Percentiles rank a stretch among this genome's conserved stretches.
Conservation (phyloP, 2,329 filamentous ascomycete species). For the Monosporascus sp. region DNA sequence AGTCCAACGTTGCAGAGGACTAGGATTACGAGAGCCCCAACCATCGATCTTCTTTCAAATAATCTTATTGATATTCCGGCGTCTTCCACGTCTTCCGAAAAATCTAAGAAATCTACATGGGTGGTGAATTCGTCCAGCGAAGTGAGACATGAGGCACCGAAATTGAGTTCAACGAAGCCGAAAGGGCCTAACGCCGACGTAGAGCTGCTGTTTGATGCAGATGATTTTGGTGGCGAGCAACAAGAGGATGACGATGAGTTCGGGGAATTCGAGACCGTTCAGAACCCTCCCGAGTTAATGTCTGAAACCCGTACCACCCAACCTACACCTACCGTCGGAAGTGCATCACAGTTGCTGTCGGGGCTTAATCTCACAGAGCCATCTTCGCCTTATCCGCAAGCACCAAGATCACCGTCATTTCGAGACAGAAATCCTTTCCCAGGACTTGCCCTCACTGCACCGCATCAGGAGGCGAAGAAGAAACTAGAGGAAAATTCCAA, state of each 20-base stretch:
- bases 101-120: conserved; percentile 7
- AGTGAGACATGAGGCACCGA: conserved; percentile 4
- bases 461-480: conserved; percentile 29
- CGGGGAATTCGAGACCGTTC: conserved; percentile 55
- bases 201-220: conserved; percentile 64
- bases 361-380: conserved; percentile 27
- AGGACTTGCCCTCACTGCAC: conserved; percentile 41
- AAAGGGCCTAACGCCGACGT: conserved; percentile 29
- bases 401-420: conserved; percentile 48
- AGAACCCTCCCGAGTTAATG: conserved; percentile 31
- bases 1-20: conserved; percentile 14
- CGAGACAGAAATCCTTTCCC: conserved; percentile 50
- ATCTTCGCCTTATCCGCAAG: conserved; percentile 37
- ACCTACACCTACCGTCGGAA: conserved; percentile 20
- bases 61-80: conserved; percentile 38
- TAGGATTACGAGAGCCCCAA: conserved; percentile 42
- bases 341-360: conserved; percentile 30
- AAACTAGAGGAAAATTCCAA: conserved; percentile 28
- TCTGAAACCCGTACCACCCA: conserved; percentile 31
- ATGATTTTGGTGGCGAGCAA: conserved; percentile 45
- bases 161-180: conserved; percentile 7
- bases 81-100: conserved; percentile 5
- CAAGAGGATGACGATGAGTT: conserved; percentile 49
- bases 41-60: conserved; percentile 50
- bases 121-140: conserved; percentile 5